Evolutionary conservation across 768 basidiomycete species (phyloP).

Genomic region (Naganishia randhawae): DNA sequence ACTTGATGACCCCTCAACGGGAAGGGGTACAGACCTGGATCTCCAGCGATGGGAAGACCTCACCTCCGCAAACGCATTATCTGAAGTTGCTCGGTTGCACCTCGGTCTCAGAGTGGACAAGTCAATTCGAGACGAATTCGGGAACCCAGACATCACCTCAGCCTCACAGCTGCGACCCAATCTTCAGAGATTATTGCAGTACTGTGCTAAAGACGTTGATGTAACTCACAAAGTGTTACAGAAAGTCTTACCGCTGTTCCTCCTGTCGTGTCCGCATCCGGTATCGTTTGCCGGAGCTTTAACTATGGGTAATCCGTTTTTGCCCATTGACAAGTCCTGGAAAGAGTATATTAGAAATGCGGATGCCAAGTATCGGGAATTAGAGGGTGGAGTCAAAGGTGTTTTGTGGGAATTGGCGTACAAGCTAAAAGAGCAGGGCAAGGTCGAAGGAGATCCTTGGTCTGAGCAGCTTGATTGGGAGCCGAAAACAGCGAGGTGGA

Average conservation of each 20-base stretch:
- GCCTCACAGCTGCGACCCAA: constrained; percentile 64
- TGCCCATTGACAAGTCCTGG: constrained; percentile 89
- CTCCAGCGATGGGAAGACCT: constrained; percentile 80
- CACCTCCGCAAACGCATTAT: constrained; percentile 84
- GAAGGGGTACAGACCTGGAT: constrained; percentile 26
- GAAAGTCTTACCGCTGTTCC: constrained; percentile 73
- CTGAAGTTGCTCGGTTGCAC: constrained; percentile 85
- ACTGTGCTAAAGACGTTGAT: constrained; percentile 79
- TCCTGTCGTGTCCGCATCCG: constrained; percentile 79
- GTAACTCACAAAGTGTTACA: constrained; percentile 78
- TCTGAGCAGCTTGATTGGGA: constrained; percentile 91
- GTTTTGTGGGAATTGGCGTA: constrained; percentile 68
- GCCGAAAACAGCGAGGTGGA: constrained; percentile 59
- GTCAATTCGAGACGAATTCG: constrained; percentile 56
- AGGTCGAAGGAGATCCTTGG: constrained; percentile 76
- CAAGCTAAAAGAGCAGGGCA: constrained; percentile 54
- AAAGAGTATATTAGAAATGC: constrained; percentile 73
- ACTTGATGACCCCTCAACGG: neutral
- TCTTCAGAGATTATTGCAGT: constrained; percentile 70
- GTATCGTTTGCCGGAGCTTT: constrained; percentile 87
- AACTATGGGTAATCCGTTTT: constrained; percentile 84
- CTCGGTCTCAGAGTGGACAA: constrained; percentile 79
- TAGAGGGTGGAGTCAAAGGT: constrained; percentile 63
- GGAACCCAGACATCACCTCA: constrained; percentile 66
- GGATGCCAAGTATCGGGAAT: constrained; percentile 67